These are phyloP conservation scores for Lipomyces yamanashiensis DNA, from an alignment of 805 yeast genomes.

Conservation along the genomic window DNA sequence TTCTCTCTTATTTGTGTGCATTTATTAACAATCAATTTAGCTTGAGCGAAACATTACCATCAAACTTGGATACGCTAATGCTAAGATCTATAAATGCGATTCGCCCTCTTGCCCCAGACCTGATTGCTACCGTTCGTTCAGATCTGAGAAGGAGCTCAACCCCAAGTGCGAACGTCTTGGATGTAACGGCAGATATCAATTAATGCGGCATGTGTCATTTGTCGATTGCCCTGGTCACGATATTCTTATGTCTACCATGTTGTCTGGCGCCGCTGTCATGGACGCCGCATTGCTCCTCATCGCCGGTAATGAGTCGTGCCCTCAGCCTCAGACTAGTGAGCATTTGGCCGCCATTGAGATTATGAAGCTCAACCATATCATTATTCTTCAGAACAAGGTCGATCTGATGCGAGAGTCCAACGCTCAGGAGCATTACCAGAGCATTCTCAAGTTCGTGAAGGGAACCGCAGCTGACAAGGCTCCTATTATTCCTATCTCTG, in stretches of 20 bases:
- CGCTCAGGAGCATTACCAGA: conserved; percentile 93
- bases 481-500: conserved; percentile 97
- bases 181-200: conserved; percentile 83
- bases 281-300: conserved; percentile 95
- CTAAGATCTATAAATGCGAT: conserved; percentile 93
- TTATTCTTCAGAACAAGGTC: conserved; percentile 95
- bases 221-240: conserved; percentile 99
- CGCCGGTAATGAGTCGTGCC: conserved; percentile 99
- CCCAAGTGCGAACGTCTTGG: conserved; percentile 92
- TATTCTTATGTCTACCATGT: conserved; percentile 99
- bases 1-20: too few species aligned
- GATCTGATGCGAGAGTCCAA: conserved; percentile 97
- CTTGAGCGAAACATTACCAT: conserved; percentile 98
- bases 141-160: conserved; percentile 90
- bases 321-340: conserved; percentile 99
- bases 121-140: conserved; percentile 90
- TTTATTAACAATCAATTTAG: not conserved
- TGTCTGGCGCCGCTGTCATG: conserved; percentile 99
- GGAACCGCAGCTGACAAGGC: conserved; percentile 99
- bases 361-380: conserved; percentile 96
- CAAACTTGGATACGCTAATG: conserved; percentile 98
- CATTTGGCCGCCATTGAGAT: conserved; percentile 99
- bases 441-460: conserved; percentile 87
- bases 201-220: conserved; percentile 95
- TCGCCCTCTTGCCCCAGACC: conserved; percentile 88